These are phyloP conservation scores for Clathrospora elynae DNA, from an alignment of 2,329 filamentous ascomycete species.

Conservation along the genomic window DNA sequence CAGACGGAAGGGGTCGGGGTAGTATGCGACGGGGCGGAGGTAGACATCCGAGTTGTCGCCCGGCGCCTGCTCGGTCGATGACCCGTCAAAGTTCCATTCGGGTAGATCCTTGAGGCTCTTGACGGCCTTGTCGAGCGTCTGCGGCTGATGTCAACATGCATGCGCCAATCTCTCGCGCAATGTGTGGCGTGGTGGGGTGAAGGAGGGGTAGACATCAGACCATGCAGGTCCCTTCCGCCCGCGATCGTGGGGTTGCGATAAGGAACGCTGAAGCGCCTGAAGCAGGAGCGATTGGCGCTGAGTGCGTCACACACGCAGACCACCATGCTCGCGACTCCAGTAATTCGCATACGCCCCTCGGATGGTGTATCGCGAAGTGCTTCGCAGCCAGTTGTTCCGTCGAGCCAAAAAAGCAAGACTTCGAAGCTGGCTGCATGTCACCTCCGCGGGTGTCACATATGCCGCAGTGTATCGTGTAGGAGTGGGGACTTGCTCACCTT, in stretches of 20 bases:
- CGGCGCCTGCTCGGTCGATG: conserved; percentile 87
- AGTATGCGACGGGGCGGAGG: conserved; percentile 87
- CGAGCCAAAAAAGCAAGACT: conserved; percentile 6
- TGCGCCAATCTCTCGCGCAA: conserved; percentile 6
- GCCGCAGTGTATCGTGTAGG: conserved; percentile 9
- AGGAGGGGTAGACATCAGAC: conserved; percentile 11
- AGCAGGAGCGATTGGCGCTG: conserved; percentile 25
- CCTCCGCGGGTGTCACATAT: conserved; percentile 11
- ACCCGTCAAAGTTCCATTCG: conserved; percentile 86
- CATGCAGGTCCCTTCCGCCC: conserved; percentile 18
- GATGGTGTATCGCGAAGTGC: conserved; percentile 12
- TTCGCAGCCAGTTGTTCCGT: conserved; percentile 7
- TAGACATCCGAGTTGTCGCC: conserved; percentile 98
- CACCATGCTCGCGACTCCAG: conserved; percentile 15
- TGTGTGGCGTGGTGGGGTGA: conserved; percentile 9
- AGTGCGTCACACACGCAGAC: conserved; percentile 28
- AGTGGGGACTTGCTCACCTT: conserved; percentile 68
- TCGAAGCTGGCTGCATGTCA: conserved; percentile 8
- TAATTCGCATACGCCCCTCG: conserved; percentile 10
- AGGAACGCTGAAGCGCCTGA: conserved; percentile 25
- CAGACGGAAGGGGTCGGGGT: conserved; percentile 87
- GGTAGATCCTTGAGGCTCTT: conserved; percentile 67
- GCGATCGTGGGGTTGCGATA: conserved; percentile 43
- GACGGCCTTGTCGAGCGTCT: conserved; percentile 69
- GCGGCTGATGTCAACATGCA: conserved; percentile 29